Conservation (phyloP, 202 grass and related monocot species). For the Miscanthus sacchariflorus region DNA sequence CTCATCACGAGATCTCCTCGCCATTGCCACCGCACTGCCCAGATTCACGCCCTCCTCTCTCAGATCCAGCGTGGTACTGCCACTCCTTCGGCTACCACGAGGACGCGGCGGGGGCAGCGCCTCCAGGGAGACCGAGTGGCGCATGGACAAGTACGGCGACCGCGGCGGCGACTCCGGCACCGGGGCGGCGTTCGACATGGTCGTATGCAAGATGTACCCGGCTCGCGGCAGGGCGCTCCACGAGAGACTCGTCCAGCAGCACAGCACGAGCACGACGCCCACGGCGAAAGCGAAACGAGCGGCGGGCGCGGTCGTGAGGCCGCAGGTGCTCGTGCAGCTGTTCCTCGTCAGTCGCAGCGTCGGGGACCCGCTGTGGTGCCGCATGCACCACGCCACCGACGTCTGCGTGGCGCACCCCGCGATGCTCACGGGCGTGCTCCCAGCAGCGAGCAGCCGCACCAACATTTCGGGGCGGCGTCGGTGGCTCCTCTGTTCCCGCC, state of each 20-base stretch:
- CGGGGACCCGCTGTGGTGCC: slow-evolving; percentile 44
- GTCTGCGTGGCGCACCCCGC: slow-evolving; percentile 40
- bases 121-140: slow-evolving; percentile 44
- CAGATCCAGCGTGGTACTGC: slow-evolving; percentile 52
- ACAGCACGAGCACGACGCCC: background rate
- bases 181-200: slow-evolving; percentile 38
- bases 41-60: slow-evolving; percentile 40
- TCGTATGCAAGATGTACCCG: slow-evolving; percentile 52
- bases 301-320: background rate
- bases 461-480: no score
- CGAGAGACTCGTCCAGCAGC: background rate
- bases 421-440: slow-evolving; percentile 37
- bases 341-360: slow-evolving; percentile 31
- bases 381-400: slow-evolving; percentile 20
- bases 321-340: slow-evolving; percentile 56
- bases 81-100: slow-evolving; percentile 56
- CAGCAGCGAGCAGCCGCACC: background rate
- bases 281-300: background rate
- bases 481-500: no score
- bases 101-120: slow-evolving; percentile 15
- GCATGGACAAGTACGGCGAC: slow-evolving; percentile 54
- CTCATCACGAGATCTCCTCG: slow-evolving; percentile 41
- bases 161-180: no score
- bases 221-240: slow-evolving; percentile 8
- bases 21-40: slow-evolving; percentile 38